Conservation (phyloP, 1,139 yeast species). For the Sugiyamaella grinbergsii region DNA sequence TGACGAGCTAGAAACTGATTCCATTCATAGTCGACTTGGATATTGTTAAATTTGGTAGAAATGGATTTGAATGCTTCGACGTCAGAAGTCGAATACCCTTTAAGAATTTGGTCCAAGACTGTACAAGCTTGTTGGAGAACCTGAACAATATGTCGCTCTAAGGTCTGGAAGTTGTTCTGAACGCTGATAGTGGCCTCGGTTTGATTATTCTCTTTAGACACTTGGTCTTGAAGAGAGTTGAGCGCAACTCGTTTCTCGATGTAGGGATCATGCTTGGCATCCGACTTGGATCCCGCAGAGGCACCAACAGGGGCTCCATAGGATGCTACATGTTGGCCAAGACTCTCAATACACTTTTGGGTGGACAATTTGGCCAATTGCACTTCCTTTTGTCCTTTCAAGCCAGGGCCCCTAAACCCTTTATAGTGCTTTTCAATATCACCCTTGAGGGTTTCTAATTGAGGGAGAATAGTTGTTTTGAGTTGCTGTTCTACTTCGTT, state of each 20-base stretch:
- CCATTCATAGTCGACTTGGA: constrained; percentile 51
- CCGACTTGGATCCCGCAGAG: constrained; percentile 37
- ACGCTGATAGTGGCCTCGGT: constrained; percentile 47
- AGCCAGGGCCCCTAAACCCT: constrained; percentile 42
- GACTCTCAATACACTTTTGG: constrained; percentile 43
- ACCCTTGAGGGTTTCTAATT: constrained; percentile 40
- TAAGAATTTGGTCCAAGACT: constrained; percentile 39
- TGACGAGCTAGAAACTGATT: constrained; percentile 43
- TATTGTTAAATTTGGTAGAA: constrained; percentile 39
- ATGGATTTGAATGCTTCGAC: constrained; percentile 40
- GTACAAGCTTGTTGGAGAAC: constrained; percentile 47
- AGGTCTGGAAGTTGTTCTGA: constrained; percentile 47
- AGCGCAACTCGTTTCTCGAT: constrained; percentile 45
- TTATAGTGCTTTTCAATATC: constrained; percentile 48
- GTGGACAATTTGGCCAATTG: constrained; percentile 44
- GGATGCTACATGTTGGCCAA: constrained; percentile 41
- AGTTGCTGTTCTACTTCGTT: constrained; percentile 40
- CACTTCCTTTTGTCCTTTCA: constrained; percentile 45
- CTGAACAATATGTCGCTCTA: constrained; percentile 49
- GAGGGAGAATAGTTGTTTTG: constrained; percentile 41
- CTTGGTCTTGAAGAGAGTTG: constrained; percentile 46
- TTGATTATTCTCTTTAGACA: constrained; percentile 49
- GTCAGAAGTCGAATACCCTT: constrained; percentile 38
- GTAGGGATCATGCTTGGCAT: constrained; percentile 51
- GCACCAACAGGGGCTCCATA: constrained; percentile 27